These are phyloP conservation scores for Dryas octopetala DNA, from an alignment of 306 rosid species.

Conservation along the genomic window DNA sequence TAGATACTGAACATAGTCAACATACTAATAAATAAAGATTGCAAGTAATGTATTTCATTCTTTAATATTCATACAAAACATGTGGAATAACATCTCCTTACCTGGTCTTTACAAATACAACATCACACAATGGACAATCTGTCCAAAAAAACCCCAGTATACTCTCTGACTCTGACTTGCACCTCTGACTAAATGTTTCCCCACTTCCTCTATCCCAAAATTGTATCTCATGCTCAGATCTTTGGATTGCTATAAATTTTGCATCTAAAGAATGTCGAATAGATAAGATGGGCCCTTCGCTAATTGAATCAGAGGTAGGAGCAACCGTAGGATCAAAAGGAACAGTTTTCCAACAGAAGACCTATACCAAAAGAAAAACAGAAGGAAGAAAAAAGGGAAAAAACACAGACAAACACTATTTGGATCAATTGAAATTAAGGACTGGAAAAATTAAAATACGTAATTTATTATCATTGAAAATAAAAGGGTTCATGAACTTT, in stretches of 20 bases:
- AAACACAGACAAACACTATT: background rate
- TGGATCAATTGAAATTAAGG: background rate
- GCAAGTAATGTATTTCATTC: constrained; percentile 1
- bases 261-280: constrained; percentile 81
- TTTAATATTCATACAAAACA: background rate
- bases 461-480: background rate
- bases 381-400: constrained; percentile 4
- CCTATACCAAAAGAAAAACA: constrained; percentile 35
- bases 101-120: constrained; percentile 91
- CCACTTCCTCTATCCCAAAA: constrained; percentile 78
- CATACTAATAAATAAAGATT: background rate
- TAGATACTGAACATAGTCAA: background rate
- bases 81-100: constrained; percentile 27
- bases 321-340: constrained; percentile 66
- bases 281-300: constrained; percentile 82
- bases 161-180: constrained; percentile 79
- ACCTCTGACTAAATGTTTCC: constrained; percentile 70
- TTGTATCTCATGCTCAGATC: constrained; percentile 75
- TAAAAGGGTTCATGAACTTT: background rate
- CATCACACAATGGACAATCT: constrained; percentile 74
- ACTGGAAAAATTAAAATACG: background rate
- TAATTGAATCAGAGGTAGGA: constrained; percentile 65
- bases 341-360: constrained; percentile 84
- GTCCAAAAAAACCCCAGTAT: constrained; percentile 97
- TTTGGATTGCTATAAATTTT: constrained; percentile 76